Evolutionary conservation across 2,329 filamentous ascomycete species (phyloP), one percentile per base, ranked within the genome.

Genomic region (Alternaria postmessia): DNA sequence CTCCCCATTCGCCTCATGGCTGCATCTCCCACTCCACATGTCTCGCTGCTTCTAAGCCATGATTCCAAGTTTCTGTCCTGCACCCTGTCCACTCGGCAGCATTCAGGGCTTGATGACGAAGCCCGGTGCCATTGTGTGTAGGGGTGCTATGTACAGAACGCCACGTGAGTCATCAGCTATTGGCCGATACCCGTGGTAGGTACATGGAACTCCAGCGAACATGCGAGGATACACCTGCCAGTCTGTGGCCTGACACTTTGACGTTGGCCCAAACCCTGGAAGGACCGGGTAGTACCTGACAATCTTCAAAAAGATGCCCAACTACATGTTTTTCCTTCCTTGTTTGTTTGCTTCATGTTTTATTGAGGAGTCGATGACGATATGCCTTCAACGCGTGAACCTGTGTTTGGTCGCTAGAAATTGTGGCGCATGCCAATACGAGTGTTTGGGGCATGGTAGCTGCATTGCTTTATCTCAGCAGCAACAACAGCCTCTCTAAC

Each of bases 31-130:
- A 18, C 41, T 24, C 12, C 32, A 34, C 53, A 20, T 39, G 36
- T 28, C 59, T 28, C 49, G 41, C 32, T 28, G 47, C 51, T 47
- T 43, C 42, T 34, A 36, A 57, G 57, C 52, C 54, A 53, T 47
- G 36, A 34, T 53, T 44, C 57, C 63, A 63, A 65, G 62, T 63
- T 66, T 49, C 54, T 34, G 44, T 28, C 55, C 60, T 64, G 64
- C 65, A 64, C 54, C 46, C 54, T 65, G 66, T 67, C 68, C 65
- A 63, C 69, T 68, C 65, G 65, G 60, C 68, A 54, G 24, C 46
- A 34, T 32, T 55, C 51, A 30, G 51, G 18, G 43, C 47, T 54
- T 46, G 61, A 68, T 68, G 65, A 68, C 65, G 63, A 66, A 68
- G 65, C 65, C 53, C 42, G 30, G 56, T 53, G 59, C 51, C 51